phyloP scores from a whole-genome alignment of 73 alveolate species.

The Effrenium voratum region DNA sequence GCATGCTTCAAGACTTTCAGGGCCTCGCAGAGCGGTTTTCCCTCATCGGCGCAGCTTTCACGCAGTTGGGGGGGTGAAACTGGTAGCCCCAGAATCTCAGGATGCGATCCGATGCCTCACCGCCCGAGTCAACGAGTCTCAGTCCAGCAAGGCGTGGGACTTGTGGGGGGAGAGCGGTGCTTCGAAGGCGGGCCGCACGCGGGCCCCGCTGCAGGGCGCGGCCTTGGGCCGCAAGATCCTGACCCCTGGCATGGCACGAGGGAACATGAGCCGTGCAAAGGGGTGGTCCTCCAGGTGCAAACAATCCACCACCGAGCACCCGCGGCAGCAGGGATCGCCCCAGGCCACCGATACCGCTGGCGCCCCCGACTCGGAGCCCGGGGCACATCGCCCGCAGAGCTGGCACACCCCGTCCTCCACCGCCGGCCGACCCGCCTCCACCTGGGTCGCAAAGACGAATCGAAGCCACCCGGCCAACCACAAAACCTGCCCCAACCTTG shows the following conservation, averaged over 20 bases:
- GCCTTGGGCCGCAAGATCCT: slow-evolving; percentile 51
- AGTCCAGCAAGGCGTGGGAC: slow-evolving; percentile 2
- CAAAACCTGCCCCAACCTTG: too few relatives aligned
- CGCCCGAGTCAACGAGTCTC: too few relatives aligned
- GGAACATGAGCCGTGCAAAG: slow-evolving; percentile 47
- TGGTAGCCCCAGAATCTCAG: too few relatives aligned
- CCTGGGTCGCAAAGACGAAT: too few relatives aligned
- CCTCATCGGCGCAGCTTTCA: too few relatives aligned
- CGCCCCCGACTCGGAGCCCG: background rate
- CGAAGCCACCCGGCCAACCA: too few relatives aligned
- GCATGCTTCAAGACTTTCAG: too few relatives aligned
- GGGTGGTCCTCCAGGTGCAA: slow-evolving; percentile 43
- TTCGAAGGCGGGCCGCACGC: slow-evolving; percentile 33
- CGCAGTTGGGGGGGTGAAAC: too few relatives aligned
- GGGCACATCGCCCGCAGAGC: slow-evolving; percentile 8
- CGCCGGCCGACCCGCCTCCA: slow-evolving; percentile 23
- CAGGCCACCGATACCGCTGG: background rate
- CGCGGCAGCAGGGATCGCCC: slow-evolving; percentile 67
- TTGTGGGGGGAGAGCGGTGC: background rate
- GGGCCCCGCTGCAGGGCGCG: slow-evolving; percentile 16
- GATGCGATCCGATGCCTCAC: too few relatives aligned
- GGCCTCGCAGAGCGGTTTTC: too few relatives aligned
- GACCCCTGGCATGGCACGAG: background rate
- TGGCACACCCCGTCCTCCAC: slow-evolving; percentile 47
- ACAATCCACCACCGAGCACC: slow-evolving; percentile 62